Evolutionary conservation across 2,329 filamentous ascomycete species (phyloP).

Genomic region (Neoarthrinium moseri): DNA sequence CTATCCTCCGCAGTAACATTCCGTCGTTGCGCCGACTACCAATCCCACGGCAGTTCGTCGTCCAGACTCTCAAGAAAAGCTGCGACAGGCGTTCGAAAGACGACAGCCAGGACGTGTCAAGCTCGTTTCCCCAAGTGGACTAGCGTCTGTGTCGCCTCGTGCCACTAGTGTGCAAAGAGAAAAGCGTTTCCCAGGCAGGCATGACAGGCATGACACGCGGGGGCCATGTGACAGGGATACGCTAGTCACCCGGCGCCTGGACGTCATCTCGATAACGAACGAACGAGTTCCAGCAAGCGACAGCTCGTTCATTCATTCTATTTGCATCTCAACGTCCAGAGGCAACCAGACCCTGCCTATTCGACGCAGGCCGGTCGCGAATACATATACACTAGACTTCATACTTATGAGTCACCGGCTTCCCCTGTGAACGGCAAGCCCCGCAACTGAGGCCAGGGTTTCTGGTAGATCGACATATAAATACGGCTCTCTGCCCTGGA

Average conservation of each 20-base stretch:
- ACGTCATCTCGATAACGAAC: neutral
- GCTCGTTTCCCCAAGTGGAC: slow-evolving; percentile 9
- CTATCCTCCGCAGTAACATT: slow-evolving; percentile 8
- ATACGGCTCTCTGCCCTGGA: slow-evolving; percentile 4
- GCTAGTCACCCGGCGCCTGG: slow-evolving; percentile 1
- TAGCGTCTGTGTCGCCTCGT: slow-evolving; percentile 3
- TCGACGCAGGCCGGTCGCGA: too few relatives aligned
- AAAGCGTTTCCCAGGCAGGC: neutral
- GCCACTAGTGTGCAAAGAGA: neutral
- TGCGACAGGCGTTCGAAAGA: neutral
- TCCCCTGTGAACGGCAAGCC: neutral
- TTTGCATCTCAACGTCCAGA: slow-evolving; percentile 3
- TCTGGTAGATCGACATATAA: slow-evolving; percentile 1
- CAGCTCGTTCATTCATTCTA: neutral
- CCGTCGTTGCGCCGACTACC: neutral
- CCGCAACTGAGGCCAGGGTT: slow-evolving; percentile 1
- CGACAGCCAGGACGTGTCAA: slow-evolving; percentile 7
- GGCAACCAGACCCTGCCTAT: slow-evolving; percentile 7
- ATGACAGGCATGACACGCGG: neutral
- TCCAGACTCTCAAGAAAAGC: neutral
- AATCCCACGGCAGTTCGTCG: too few relatives aligned
- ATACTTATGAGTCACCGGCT: slow-evolving; percentile 6
- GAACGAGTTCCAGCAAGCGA: too few relatives aligned
- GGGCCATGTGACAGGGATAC: slow-evolving; percentile 9
- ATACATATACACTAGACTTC: too few relatives aligned